Base-by-base conservation (phyloP, 164 flowering plant species). In the Euptelea pleiosperma region DNA sequence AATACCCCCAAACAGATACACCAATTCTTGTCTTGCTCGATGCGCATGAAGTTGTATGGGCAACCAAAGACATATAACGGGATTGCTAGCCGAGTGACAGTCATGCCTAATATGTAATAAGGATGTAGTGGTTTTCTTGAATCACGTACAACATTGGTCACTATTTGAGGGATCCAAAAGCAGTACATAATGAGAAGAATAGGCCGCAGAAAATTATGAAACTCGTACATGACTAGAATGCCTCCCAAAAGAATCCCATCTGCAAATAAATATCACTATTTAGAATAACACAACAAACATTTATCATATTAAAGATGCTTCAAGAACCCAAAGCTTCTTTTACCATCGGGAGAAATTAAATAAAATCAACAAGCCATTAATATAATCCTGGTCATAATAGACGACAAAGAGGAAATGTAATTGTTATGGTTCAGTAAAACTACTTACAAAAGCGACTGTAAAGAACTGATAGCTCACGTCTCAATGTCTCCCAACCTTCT, bases 231-330 rank as follows among this genome's bases (percentile, higher is more conserved):
- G 61, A 90, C 39, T 58, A 93, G 49, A 72, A 93, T 90, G 69
- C 99, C 99, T 57, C 99, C 97, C 71, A 93, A 73, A 60, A 93
- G 99, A 69, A 93, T 85, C 52, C 97, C 99, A 75, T 93, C 99
- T 93, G 95, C 81, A 71, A 60, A 76, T n/a, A 55, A 24, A 15
- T 41, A 35, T 39, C 12, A 30, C 10, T n/a, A 30, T 49, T 30
- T 37, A 35, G 8, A 48, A 2, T 14, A 5, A 36, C 4, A 59
- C 28, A 24, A 67, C 18, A 33, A 55, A 39, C 22, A 28, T 10
- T 48, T 14, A 28, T 34, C 42, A 5, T 6, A 44, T 28, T 33
- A 45, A 46, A 58, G n/a, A n/a, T n/a, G n/a, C n/a, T n/a, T n/a
- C n/a, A n/a, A n/a, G 2, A 34, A 35, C 30, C 18, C 3, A 16